Percentiles rank a stretch among this genome's conserved stretches.
These are phyloP conservation scores for Mortierella sp. DNA, from an alignment of 371 early-diverging fungal genomes.

Conservation along the genomic window DNA sequence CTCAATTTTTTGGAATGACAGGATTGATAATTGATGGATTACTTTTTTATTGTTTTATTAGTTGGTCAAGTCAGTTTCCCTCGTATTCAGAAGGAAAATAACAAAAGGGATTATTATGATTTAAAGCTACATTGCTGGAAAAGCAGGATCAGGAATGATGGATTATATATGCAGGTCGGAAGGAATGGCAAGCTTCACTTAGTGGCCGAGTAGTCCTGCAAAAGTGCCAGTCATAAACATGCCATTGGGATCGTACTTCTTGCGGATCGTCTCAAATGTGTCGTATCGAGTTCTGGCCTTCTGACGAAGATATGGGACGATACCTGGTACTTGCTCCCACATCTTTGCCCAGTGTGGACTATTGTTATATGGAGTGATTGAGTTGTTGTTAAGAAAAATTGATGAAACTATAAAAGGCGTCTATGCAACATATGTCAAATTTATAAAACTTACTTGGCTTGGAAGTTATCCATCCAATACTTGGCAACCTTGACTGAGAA, in stretches of 20 bases:
- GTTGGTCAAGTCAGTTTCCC: no score
- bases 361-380: not conserved
- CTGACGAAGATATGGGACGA: slow-evolving; percentile 26
- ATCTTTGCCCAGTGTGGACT: slow-evolving; percentile 56
- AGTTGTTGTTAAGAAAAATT: not conserved
- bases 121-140: no score
- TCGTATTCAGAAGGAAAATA: no score
- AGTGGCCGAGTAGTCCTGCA: slow-evolving; percentile 32
- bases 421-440: not conserved
- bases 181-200: not conserved
- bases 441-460: slow-evolving; percentile 20
- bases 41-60: no score
- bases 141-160: no score
- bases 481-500: slow-evolving; percentile 35
- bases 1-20: no score
- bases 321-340: slow-evolving; percentile 47
- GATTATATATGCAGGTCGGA: not conserved
- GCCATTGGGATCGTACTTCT: slow-evolving; percentile 56
- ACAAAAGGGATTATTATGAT: no score
- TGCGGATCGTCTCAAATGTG: slow-evolving; percentile 44
- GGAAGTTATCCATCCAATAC: slow-evolving; percentile 53
- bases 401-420: not conserved
- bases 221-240: slow-evolving; percentile 51
- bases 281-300: slow-evolving; percentile 10
- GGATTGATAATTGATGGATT: no score